phyloP scores from a whole-genome alignment of 2,329 filamentous ascomycete species.

The Botryotinia convoluta region DNA sequence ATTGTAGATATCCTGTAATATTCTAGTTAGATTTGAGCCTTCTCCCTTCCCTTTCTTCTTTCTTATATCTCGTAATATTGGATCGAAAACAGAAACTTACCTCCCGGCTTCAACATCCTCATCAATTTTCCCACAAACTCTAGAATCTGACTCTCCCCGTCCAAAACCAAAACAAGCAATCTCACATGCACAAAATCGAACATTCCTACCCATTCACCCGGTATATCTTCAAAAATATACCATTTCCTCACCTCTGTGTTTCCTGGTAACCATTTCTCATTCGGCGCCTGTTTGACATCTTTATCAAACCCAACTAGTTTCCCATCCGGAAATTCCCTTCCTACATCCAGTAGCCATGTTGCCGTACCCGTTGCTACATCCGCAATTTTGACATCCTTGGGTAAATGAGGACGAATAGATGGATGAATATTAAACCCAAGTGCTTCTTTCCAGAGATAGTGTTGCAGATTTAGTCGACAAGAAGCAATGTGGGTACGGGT shows the following conservation, averaged over 20 bases:
- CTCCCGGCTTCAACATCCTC: conserved; percentile 10
- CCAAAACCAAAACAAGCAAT: conserved; percentile 1
- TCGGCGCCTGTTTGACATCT: not conserved
- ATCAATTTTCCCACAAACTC: not conserved
- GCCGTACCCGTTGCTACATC: conserved; percentile 11
- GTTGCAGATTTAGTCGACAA: conserved; percentile 10
- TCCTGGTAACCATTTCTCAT: not conserved
- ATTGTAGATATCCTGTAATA: conserved; percentile 5
- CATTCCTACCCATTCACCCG: not conserved
- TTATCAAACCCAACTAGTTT: not conserved
- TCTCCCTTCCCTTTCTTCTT: not conserved
- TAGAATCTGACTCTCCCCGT: not conserved
- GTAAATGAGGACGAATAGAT: not conserved
- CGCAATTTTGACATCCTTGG: not conserved
- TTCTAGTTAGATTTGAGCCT: not conserved
- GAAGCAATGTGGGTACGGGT: not conserved
- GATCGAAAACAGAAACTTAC: not conserved
- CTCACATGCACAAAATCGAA: conserved; percentile 1
- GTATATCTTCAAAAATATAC: conserved; percentile 3
- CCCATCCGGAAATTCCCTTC: not conserved
- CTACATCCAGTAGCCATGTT: conserved; percentile 10
- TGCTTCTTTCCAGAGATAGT: conserved; percentile 14
- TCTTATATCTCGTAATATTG: not conserved
- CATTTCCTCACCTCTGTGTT: not conserved
- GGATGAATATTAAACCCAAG: not conserved